Evolutionary conservation across 225 moss, liverwort and hornwort genomes (phyloP), one percentile per base, ranked within the genome.

Genomic region (Pleurozium schreberi): DNA sequence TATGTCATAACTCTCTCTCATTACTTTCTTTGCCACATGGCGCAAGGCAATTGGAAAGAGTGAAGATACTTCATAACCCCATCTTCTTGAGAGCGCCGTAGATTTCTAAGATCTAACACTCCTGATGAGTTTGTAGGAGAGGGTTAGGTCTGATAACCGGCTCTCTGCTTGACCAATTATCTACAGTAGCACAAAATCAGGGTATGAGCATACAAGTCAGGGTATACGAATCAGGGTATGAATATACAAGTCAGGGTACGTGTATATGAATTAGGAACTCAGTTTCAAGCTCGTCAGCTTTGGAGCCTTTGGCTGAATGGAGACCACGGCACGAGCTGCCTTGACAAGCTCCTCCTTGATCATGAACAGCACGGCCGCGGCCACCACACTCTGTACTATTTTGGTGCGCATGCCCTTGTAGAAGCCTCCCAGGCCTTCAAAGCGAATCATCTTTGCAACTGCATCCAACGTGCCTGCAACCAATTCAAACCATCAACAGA

Each of bases 331-430:
- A 49, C 97, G 93, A 64, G 95, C 92, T 82, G 92, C 95, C 83
- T 96, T 96, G 33, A 97, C 97, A 73, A 97, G 92, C 91, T 97
- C 96, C 89, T 97, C 96, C 91, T 97, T 96, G 85, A 97, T 95
- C 94, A 95, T 95, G 87, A 96, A 95, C 19, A 97, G 93, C 64
- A 97, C 93, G n/a, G 97, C 96, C 23, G 97, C 97, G 62, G 96
- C 96, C 87, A 97, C 80, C 65, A 96, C 95, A 93, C 97, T 97
- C 78, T 95, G 97, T 9, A 96, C 95, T 87, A 96, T 97, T 68
- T 97, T 96, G 65, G 97, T 97, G 89, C 94, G 93, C 95, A 97
- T 97, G 74, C 97, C 96, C 90, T 94, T 97, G 90, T 97, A 97
- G 82, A 97, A 96, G 36, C 97, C 96, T 78, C 92, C 80, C 73